phyloP scores from a whole-genome alignment of 495 filamentous ascomycete genomes.

The Chaetomium cochliodes region DNA sequence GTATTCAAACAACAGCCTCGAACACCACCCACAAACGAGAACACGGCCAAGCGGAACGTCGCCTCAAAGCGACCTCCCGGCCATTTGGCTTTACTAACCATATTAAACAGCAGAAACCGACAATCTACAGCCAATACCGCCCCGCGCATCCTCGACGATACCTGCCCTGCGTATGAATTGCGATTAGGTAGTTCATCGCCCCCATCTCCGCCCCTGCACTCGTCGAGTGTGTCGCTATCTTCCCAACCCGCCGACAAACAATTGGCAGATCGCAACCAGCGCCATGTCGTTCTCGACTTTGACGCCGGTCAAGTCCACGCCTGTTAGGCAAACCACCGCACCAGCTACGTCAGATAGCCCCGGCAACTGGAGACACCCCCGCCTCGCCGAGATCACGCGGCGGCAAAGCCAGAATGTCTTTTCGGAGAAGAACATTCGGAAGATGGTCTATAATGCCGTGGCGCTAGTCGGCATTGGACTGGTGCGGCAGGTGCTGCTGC shows the following conservation, averaged over 20 bases:
- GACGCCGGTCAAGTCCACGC: conserved; percentile 41
- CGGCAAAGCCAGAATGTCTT: conserved; percentile 74
- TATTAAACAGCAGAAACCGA: conserved; percentile 16
- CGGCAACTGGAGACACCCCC: conserved; percentile 86
- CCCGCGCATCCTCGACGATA: not conserved
- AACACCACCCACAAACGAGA: conserved; percentile 7
- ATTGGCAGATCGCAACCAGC: not conserved
- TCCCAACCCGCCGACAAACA: too few relatives aligned
- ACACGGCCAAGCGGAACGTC: not conserved
- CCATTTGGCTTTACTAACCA: conserved; percentile 30
- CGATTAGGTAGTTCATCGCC: not conserved
- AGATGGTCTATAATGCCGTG: conserved; percentile 61
- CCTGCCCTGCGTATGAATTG: not conserved
- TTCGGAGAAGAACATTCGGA: conserved; percentile 63
- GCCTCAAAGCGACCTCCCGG: conserved; percentile 24
- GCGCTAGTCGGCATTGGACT: conserved; percentile 51
- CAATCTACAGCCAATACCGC: conserved; percentile 1
- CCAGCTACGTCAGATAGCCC: conserved; percentile 50
- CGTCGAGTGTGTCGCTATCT: too few relatives aligned
- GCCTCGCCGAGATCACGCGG: conserved; percentile 70
- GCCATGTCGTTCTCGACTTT: conserved; percentile 25
- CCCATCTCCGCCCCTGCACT: too few relatives aligned
- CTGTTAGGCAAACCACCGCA: conserved; percentile 40
- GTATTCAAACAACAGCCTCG: conserved; percentile 4
- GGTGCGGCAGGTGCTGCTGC: conserved; percentile 30